Conservation (phyloP, 371 early-diverging fungal species). For the Neoconidiobolus thromboides region DNA sequence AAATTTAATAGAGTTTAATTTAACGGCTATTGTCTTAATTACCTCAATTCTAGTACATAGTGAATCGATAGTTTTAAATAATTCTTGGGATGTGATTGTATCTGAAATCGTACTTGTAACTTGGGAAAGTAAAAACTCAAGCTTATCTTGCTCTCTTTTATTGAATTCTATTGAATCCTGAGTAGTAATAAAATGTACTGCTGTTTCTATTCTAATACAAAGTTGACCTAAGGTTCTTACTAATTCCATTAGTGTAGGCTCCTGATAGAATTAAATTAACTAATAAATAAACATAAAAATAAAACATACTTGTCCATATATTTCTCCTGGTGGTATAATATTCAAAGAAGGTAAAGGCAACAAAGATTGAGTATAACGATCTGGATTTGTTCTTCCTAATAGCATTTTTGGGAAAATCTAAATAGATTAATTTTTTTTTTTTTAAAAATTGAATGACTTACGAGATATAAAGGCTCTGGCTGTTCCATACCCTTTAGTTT, state of each 20-base stretch:
- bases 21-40: no score
- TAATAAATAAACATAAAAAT: background rate
- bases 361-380: background rate
- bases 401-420: conserved; percentile 5
- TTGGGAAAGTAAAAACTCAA: background rate
- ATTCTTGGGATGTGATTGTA: background rate
- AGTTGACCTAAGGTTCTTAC: background rate
- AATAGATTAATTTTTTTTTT: background rate
- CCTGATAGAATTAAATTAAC: background rate
- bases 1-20: no score
- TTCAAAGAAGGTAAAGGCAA: background rate
- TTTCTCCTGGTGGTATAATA: background rate
- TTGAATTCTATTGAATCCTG: background rate
- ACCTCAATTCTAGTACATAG: background rate
- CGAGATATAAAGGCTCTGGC: conserved; percentile 58
- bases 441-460: conserved; percentile 16
- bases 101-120: background rate
- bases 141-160: background rate
- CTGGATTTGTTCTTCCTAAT: background rate
- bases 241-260: background rate
- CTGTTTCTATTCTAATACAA: background rate
- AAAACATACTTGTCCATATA: background rate
- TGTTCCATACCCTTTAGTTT: conserved; percentile 78
- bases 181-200: background rate
- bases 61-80: background rate